Conservation (phyloP, 352 stramenopile species). For the Phytophthora meadii region DNA sequence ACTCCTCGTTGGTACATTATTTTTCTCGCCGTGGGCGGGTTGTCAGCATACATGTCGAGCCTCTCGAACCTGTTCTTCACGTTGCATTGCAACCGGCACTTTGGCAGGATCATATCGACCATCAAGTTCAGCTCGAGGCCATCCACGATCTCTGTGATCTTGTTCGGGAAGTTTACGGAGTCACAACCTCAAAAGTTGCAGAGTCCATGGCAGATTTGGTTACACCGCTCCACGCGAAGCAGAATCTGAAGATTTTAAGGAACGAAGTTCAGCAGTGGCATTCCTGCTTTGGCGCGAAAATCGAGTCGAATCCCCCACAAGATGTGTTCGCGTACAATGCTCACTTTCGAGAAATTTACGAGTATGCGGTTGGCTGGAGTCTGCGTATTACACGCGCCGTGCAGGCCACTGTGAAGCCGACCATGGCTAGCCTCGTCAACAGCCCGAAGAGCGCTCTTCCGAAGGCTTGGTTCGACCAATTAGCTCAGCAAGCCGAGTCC, state of each 20-base stretch:
- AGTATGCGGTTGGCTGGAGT: constrained; percentile 79
- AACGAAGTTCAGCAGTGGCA: constrained; percentile 89
- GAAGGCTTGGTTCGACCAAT: constrained; percentile 80
- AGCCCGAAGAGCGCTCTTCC: constrained; percentile 80
- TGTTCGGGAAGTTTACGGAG: constrained; percentile 72
- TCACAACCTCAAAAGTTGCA: constrained; percentile 81
- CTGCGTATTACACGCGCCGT: constrained; percentile 79
- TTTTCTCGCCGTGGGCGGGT: constrained; percentile 78
- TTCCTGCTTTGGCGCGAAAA: constrained; percentile 78
- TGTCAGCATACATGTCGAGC: constrained; percentile 81
- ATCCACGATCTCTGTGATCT: constrained; percentile 81
- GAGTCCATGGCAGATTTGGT: constrained; percentile 81
- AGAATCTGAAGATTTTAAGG: constrained; percentile 75
- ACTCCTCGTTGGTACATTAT: constrained; percentile 77
- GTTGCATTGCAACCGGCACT: constrained; percentile 83
- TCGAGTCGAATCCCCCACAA: constrained; percentile 72
- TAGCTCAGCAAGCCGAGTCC: constrained; percentile 53
- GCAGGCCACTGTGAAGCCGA: constrained; percentile 81
- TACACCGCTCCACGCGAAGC: constrained; percentile 69
- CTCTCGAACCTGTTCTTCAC: constrained; percentile 82
- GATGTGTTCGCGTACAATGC: constrained; percentile 85
- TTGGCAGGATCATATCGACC: constrained; percentile 84
- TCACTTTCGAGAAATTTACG: constrained; percentile 85
- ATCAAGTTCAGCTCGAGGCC: constrained; percentile 63
- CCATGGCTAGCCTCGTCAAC: constrained; percentile 62